A percentile compares a stretch with the other conserved stretches of the same genome.
phyloP scores from a whole-genome alignment of 257 asterid genomes.

The Orobanche coerulescens region DNA sequence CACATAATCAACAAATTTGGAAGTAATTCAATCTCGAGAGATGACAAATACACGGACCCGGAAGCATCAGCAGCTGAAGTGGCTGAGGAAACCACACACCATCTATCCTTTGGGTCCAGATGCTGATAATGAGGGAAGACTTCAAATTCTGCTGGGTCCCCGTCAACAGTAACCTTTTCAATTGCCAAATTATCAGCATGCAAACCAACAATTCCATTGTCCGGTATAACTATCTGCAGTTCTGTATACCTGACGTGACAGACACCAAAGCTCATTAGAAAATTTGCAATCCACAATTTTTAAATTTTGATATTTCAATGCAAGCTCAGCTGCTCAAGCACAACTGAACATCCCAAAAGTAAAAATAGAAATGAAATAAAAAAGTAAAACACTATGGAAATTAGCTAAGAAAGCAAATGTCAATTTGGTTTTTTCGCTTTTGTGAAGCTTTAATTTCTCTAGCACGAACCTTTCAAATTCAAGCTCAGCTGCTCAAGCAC shows the following conservation, averaged over 20 bases:
- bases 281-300: not conserved
- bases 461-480: not conserved
- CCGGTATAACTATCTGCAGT: conserved; percentile 77
- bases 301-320: not conserved
- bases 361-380: not conserved
- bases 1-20: conserved; percentile 97
- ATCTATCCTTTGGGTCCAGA: conserved; percentile 80
- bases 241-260: conserved; percentile 74
- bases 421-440: not conserved
- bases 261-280: conserved; percentile 17
- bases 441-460: not conserved
- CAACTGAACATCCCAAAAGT: not conserved
- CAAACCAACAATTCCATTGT: conserved; percentile 88
- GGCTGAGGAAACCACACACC: conserved; percentile 93
- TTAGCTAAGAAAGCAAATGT: not conserved
- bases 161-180: conserved; percentile 86
- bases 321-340: not conserved
- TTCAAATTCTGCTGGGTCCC: conserved; percentile 84
- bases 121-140: conserved; percentile 86
- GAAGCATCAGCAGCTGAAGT: conserved; percentile 98
- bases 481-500: no score
- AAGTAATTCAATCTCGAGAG: conserved; percentile 77
- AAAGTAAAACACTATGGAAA: not conserved
- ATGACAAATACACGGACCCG: conserved; percentile 80
- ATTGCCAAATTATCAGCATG: conserved; percentile 95